These are phyloP conservation scores for Hydnomerulius pinastri DNA, from an alignment of 768 basidiomycete genomes.

Conservation along the genomic window DNA sequence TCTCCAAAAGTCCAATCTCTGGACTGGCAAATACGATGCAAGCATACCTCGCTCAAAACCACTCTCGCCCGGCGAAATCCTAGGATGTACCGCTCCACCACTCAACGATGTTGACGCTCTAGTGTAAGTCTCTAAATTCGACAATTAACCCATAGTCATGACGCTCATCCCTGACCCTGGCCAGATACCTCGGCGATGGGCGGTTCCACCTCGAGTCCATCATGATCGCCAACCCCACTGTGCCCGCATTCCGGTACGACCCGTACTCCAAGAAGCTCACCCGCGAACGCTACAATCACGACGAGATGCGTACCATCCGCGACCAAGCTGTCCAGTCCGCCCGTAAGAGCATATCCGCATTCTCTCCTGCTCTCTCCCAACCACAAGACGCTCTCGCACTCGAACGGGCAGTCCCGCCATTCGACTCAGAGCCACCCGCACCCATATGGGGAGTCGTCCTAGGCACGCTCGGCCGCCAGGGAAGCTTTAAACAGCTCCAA, in stretches of 20 bases:
- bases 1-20: slow-evolving; percentile 28
- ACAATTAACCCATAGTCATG: background rate
- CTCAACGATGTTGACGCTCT: slow-evolving; percentile 83
- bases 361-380: slow-evolving; percentile 10
- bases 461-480: slow-evolving; percentile 94
- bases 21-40: slow-evolving; percentile 70
- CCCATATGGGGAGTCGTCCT: slow-evolving; percentile 86
- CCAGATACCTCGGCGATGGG: slow-evolving; percentile 94
- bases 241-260: slow-evolving; percentile 97
- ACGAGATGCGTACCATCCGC: slow-evolving; percentile 78
- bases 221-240: slow-evolving; percentile 97
- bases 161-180: slow-evolving; percentile 1
- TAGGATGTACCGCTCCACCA: slow-evolving; percentile 94
- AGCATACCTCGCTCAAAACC: slow-evolving; percentile 87
- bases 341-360: slow-evolving; percentile 55
- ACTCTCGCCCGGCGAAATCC: slow-evolving; percentile 92
- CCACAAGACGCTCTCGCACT: slow-evolving; percentile 8
- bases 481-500: slow-evolving; percentile 87
- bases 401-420: slow-evolving; percentile 17
- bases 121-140: slow-evolving; percentile 58
- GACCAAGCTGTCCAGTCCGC: slow-evolving; percentile 77
- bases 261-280: slow-evolving; percentile 98
- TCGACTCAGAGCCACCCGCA: slow-evolving; percentile 14
- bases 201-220: slow-evolving; percentile 98
- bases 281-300: slow-evolving; percentile 86